These are phyloP conservation scores for Trametes coccinea DNA, from an alignment of 768 basidiomycete genomes.

Conservation along the genomic window DNA sequence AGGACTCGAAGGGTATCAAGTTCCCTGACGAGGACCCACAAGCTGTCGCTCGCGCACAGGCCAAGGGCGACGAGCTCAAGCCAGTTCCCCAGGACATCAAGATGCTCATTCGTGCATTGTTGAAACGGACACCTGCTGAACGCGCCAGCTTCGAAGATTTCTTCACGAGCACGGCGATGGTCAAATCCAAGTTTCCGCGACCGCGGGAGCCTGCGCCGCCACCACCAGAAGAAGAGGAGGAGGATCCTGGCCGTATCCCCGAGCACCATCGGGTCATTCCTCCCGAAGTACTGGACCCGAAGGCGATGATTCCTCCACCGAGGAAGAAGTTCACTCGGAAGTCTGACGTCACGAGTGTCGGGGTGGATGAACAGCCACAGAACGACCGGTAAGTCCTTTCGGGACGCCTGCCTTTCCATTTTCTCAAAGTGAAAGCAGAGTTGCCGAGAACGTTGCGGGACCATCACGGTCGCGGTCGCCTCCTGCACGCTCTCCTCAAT, in stretches of 20 bases:
- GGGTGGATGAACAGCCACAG: not conserved
- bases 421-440: not conserved
- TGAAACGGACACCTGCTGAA: slow-evolving; percentile 83
- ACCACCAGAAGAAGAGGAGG: slow-evolving; percentile 27
- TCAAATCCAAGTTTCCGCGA: slow-evolving; percentile 74
- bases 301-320: slow-evolving; percentile 79
- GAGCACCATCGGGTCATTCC: slow-evolving; percentile 75
- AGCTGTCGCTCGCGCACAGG: slow-evolving; percentile 41
- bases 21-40: slow-evolving; percentile 90
- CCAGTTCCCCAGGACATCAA: slow-evolving; percentile 84
- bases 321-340: slow-evolving; percentile 68
- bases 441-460: slow-evolving; percentile 3
- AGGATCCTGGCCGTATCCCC: slow-evolving; percentile 50
- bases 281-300: slow-evolving; percentile 78
- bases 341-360: slow-evolving; percentile 9
- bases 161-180: slow-evolving; percentile 78
- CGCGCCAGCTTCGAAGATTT: slow-evolving; percentile 91
- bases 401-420: too few species aligned
- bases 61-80: slow-evolving; percentile 51
- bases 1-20: slow-evolving; percentile 85
- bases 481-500: not conserved
- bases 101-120: slow-evolving; percentile 76
- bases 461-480: slow-evolving; percentile 14
- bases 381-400: not conserved
- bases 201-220: slow-evolving; percentile 39